Evolutionary conservation across 495 filamentous ascomycete genomes (phyloP).

Genomic region (Neurospora sp.): DNA sequence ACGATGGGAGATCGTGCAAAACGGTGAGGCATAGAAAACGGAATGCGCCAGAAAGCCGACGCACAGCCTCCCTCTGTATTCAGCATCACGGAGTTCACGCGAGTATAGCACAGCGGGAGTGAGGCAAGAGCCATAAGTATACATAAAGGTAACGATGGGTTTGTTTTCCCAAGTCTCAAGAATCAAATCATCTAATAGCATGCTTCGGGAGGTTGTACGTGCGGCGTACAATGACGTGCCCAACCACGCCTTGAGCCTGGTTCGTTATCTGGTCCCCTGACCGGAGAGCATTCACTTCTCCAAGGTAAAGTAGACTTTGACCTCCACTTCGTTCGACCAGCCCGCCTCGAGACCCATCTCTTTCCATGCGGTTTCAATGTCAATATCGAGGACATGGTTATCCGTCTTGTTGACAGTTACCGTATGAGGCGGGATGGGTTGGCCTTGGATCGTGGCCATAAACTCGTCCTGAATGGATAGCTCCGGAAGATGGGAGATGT

Average conservation of each 20-base stretch:
- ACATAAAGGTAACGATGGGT: background rate
- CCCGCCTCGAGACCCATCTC: conserved; percentile 58
- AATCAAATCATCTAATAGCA: no score
- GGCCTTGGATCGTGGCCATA: conserved; percentile 66
- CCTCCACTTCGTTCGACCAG: conserved; percentile 75
- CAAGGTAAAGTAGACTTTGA: conserved; percentile 51
- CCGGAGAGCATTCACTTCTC: background rate
- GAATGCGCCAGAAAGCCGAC: background rate
- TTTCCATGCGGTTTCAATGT: conserved; percentile 70
- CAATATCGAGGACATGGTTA: conserved; percentile 59
- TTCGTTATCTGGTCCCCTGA: background rate
- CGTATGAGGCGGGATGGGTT: conserved; percentile 54
- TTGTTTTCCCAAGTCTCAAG: background rate
- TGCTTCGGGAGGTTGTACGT: background rate
- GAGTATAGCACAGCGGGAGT: background rate
- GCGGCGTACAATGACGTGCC: background rate
- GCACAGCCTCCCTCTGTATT: background rate
- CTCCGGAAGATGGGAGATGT: conserved; percentile 55
- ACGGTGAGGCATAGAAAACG: background rate
- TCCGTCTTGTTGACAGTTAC: conserved; percentile 48
- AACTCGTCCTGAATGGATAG: conserved; percentile 54
- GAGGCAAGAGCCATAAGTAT: background rate
- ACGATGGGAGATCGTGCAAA: background rate
- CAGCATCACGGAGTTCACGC: background rate
- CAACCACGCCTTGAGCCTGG: background rate